phyloP scores from a whole-genome alignment of 192 early-diverging fungal genomes.

The Coemansia sp. region DNA sequence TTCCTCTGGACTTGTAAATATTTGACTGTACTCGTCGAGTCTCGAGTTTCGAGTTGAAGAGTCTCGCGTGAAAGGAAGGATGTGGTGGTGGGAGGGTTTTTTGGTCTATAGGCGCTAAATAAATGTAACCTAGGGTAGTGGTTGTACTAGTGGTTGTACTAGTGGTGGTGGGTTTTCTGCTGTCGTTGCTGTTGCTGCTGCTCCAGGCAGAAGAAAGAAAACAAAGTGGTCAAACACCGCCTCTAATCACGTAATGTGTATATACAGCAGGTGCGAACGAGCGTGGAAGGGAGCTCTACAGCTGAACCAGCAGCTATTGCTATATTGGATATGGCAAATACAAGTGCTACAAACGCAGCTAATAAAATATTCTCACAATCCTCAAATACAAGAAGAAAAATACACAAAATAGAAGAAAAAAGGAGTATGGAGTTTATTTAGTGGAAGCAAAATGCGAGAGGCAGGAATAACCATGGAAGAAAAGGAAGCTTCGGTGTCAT shows the following conservation, averaged over 20 bases:
- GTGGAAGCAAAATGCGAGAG: background rate
- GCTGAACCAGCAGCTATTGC: constrained; percentile 2
- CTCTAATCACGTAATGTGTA: background rate
- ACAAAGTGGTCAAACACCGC: background rate
- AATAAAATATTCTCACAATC: background rate
- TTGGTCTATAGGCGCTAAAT: no score
- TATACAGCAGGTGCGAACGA: background rate
- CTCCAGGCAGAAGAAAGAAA: background rate
- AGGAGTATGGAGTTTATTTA: background rate
- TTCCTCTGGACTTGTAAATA: no score
- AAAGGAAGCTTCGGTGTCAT: background rate
- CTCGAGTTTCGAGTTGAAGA: no score
- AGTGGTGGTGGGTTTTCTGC: no score
- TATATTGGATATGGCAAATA: background rate
- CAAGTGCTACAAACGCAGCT: background rate
- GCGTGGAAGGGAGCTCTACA: background rate
- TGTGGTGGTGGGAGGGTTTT: no score
- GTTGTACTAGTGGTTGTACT: no score
- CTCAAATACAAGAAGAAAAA: background rate
- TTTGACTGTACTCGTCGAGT: no score
- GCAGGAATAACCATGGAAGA: background rate
- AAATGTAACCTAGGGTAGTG: no score
- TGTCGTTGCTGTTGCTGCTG: no score
- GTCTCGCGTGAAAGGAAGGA: no score
- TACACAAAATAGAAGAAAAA: background rate